These are phyloP conservation scores for Phlyctochytrium bullatum DNA, from an alignment of 192 early-diverging fungal species.

Conservation along the genomic window DNA sequence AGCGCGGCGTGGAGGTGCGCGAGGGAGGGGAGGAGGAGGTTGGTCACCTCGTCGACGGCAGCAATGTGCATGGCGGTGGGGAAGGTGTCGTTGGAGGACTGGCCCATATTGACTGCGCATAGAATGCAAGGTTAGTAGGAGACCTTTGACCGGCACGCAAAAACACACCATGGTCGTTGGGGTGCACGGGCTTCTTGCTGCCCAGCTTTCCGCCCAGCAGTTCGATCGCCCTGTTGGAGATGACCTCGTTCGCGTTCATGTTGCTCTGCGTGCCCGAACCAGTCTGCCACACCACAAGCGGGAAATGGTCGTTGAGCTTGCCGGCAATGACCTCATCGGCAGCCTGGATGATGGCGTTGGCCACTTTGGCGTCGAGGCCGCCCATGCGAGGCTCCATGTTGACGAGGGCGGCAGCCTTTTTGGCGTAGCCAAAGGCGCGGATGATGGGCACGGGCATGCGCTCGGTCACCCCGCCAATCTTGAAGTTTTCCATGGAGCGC, in stretches of 20 bases:
- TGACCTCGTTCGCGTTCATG: slow-evolving; percentile 67
- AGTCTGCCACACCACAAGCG: slow-evolving; percentile 95
- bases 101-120: slow-evolving; percentile 87
- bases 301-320: slow-evolving; percentile 93
- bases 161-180: slow-evolving; percentile 83
- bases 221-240: slow-evolving; percentile 98
- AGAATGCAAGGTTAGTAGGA: not conserved
- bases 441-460: slow-evolving; percentile 96
- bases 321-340: slow-evolving; percentile 92
- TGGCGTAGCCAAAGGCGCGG: slow-evolving; percentile 91
- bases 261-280: slow-evolving; percentile 98
- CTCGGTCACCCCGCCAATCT: slow-evolving; percentile 90
- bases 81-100: slow-evolving; percentile 99
- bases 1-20: slow-evolving; percentile 77
- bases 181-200: slow-evolving; percentile 93
- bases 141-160: not conserved
- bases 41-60: slow-evolving; percentile 72
- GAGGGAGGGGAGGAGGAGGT: slow-evolving; percentile 83
- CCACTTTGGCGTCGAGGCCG: slow-evolving; percentile 51
- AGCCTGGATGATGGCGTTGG: slow-evolving; percentile 84
- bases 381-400: slow-evolving; percentile 92
- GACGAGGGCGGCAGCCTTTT: slow-evolving; percentile 91
- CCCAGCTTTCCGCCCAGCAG: slow-evolving; percentile 86
- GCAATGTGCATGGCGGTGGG: slow-evolving; percentile 99
- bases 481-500: slow-evolving; percentile 96